Percentiles rank a stretch among this genome's conserved stretches.
phyloP scores from a whole-genome alignment of 78 protist genomes.

The Dictyostelium capitatum region DNA sequence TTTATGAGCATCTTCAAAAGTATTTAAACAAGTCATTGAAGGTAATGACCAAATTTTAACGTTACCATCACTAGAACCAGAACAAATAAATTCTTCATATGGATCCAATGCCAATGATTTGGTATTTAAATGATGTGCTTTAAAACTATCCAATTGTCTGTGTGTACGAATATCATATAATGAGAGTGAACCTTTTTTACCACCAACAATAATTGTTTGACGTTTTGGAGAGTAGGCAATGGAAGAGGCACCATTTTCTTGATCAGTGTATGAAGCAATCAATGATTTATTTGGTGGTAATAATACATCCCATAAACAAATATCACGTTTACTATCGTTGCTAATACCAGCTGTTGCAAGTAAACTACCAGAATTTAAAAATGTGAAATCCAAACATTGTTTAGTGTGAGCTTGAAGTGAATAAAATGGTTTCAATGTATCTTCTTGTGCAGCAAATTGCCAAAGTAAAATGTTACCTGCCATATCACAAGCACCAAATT shows the following conservation, averaged over 20 bases:
- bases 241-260: constrained; percentile 75
- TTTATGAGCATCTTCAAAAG: constrained; percentile 73
- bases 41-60: constrained; percentile 79
- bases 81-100: constrained; percentile 49
- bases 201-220: constrained; percentile 72
- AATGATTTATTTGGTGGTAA: constrained; percentile 66
- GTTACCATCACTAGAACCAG: constrained; percentile 78
- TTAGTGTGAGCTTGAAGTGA: constrained; percentile 61
- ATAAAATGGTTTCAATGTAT: constrained; percentile 73
- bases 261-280: constrained; percentile 62
- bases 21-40: constrained; percentile 45
- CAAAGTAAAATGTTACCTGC: constrained; percentile 69
- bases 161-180: constrained; percentile 76
- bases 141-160: constrained; percentile 44
- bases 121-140: constrained; percentile 61
- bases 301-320: constrained; percentile 78
- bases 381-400: constrained; percentile 74
- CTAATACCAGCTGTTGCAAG: constrained; percentile 79
- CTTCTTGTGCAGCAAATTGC: constrained; percentile 79
- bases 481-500: constrained; percentile 84
- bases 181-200: constrained; percentile 71
- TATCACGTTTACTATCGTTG: constrained; percentile 32
- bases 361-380: constrained; percentile 60
- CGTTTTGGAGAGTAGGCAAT: constrained; percentile 67
- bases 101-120: constrained; percentile 71